Conservation (phyloP, 176 grass and related monocot genomes). For the Zea mays region DNA sequence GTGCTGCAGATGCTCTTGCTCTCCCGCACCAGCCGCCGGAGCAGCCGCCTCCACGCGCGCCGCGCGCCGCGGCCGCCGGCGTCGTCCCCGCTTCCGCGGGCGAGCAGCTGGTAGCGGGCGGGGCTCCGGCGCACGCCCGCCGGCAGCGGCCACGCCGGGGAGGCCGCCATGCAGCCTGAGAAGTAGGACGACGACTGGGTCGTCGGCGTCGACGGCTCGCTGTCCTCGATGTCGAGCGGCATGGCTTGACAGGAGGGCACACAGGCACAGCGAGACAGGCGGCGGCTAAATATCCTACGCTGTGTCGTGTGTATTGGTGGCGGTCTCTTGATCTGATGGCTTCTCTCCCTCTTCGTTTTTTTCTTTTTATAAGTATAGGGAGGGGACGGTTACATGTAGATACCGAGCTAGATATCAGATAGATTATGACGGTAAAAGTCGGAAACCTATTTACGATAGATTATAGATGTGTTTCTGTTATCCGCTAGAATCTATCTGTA, state of each 20-base stretch:
- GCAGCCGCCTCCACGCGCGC: slow-evolving; percentile 54
- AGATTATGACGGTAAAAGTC: no score
- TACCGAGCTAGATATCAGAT: no score
- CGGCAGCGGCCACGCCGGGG: slow-evolving; percentile 58
- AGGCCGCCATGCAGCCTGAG: slow-evolving; percentile 58
- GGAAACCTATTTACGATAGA: no score
- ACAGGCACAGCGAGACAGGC: background rate
- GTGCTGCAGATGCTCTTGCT: slow-evolving; percentile 60
- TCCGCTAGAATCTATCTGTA: no score
- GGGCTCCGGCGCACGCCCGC: slow-evolving; percentile 52
- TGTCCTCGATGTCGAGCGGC: slow-evolving; percentile 49
- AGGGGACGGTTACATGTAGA: no score
- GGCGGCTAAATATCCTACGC: no score
- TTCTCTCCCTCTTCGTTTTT: no score
- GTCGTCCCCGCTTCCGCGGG: slow-evolving; percentile 35
- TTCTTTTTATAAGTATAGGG: no score
- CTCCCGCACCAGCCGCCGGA: slow-evolving; percentile 62
- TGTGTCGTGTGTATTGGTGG: no score
- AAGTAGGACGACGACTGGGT: slow-evolving; percentile 55
- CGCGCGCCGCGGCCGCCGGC: slow-evolving; percentile 15
- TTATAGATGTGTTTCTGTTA: no score
- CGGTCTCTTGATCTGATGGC: no score
- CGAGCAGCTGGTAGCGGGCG: slow-evolving; percentile 65
- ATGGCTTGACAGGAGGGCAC: background rate
- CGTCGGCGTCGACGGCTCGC: slow-evolving; percentile 46